A percentile compares a stretch with the other conserved stretches of the same genome.
Conservation (phyloP, 1,284 basidiomycete species). For the Polyporus tsugae region DNA sequence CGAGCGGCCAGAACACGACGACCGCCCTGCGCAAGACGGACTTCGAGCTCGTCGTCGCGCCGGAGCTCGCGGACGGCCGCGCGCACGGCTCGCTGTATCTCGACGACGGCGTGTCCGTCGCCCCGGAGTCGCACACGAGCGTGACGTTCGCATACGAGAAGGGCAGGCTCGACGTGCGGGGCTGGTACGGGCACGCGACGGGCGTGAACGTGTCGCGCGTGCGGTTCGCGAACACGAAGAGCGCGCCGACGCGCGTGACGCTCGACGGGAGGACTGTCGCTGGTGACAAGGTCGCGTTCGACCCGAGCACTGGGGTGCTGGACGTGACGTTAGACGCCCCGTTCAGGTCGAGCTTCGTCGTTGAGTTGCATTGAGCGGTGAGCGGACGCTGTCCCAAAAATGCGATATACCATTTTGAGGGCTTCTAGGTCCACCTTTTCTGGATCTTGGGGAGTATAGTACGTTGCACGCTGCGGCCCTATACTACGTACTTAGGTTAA, state of each 20-base stretch:
- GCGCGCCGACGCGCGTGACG: conserved; percentile 44
- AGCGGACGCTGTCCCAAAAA: not conserved
- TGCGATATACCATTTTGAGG: too few relatives aligned
- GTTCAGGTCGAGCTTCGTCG: conserved; percentile 47
- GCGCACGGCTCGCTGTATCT: conserved; percentile 64
- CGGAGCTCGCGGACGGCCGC: conserved; percentile 49
- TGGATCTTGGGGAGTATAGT: too few relatives aligned
- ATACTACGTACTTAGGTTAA: too few relatives aligned
- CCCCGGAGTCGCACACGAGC: conserved; percentile 50
- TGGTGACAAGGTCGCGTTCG: conserved; percentile 40
- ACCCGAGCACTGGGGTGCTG: conserved; percentile 49
- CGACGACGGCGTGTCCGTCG: conserved; percentile 69
- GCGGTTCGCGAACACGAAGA: conserved; percentile 51
- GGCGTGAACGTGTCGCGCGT: conserved; percentile 56
- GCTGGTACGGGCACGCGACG: conserved; percentile 56
- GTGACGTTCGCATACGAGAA: conserved; percentile 54
- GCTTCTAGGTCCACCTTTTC: too few relatives aligned
- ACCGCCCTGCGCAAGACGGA: conserved; percentile 59
- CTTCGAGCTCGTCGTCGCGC: conserved; percentile 71
- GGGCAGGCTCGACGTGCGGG: conserved; percentile 54
- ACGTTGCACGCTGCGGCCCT: too few relatives aligned
- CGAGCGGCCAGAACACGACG: conserved; percentile 65
- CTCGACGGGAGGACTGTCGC: conserved; percentile 44
- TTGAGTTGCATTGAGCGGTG: conserved; percentile 35
- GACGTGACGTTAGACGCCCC: conserved; percentile 49